Evolutionary conservation across 345 rosid species (phyloP).

Genomic region (Acer negundo): DNA sequence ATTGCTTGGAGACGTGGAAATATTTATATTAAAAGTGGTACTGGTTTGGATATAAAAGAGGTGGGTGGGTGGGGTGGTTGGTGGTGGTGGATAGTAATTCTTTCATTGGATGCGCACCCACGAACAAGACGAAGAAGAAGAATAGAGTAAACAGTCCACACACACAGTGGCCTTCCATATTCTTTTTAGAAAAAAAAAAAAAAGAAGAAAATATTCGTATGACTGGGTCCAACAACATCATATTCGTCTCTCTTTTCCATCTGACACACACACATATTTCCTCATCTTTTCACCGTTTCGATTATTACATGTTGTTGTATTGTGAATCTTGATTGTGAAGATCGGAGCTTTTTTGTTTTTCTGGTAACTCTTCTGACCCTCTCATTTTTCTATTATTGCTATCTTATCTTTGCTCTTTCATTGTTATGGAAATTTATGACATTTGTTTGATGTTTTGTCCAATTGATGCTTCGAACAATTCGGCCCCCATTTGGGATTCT

Average conservation of each 20-base stretch:
- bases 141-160: neutral
- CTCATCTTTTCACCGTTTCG: neutral
- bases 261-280: neutral
- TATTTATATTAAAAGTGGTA: neutral
- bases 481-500: neutral
- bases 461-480: neutral
- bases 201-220: neutral
- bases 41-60: neutral
- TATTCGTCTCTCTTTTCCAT: neutral
- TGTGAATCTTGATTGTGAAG: slow-evolving; percentile 1
- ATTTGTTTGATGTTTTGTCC: neutral
- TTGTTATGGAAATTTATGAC: neutral
- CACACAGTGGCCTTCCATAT: neutral
- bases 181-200: neutral
- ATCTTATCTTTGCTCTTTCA: neutral
- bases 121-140: neutral
- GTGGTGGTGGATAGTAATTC: neutral
- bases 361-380: slow-evolving; percentile 14
- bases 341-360: slow-evolving; percentile 11
- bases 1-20: too few relatives aligned
- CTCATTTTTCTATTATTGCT: neutral
- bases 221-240: neutral
- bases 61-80: too few relatives aligned
- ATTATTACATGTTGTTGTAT: neutral
- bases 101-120: slow-evolving; percentile 8